Percentiles rank a stretch among this genome's conserved stretches.
phyloP scores from a whole-genome alignment of 768 basidiomycete species.

The Hygrophorus pudorinus region DNA sequence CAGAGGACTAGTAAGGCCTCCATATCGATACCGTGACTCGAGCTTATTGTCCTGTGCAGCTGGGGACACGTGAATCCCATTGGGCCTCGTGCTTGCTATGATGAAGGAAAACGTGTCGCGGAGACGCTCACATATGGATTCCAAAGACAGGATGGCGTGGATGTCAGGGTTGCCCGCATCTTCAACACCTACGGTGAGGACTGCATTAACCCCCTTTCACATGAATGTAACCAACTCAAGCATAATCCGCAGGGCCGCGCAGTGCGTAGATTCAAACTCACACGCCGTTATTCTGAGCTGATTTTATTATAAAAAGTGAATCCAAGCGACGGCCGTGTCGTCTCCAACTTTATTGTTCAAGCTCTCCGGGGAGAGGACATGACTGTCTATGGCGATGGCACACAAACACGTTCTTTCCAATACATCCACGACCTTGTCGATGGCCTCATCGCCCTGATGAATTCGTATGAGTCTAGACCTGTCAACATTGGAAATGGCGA shows the following conservation, averaged over 20 bases:
- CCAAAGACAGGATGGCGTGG: constrained; percentile 88
- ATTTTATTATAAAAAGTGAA: constrained; percentile 52
- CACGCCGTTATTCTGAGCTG: constrained; percentile 14
- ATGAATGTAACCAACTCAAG: not conserved
- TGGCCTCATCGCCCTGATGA: constrained; percentile 91
- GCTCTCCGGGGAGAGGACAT: constrained; percentile 94
- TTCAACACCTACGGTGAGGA: constrained; percentile 79
- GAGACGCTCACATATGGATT: constrained; percentile 97
- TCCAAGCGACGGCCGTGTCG: constrained; percentile 93
- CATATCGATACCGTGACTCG: not conserved
- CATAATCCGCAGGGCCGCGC: constrained; percentile 38
- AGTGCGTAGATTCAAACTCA: constrained; percentile 35
- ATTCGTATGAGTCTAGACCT: constrained; percentile 84
- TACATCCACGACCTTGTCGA: constrained; percentile 97
- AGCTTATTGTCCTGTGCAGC: constrained; percentile 25
- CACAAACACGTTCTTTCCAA: constrained; percentile 92
- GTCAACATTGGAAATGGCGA: constrained; percentile 95
- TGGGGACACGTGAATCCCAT: constrained; percentile 99
- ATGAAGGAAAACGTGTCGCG: constrained; percentile 98
- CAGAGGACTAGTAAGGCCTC: constrained; percentile 77
- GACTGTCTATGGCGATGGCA: constrained; percentile 93
- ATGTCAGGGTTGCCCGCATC: constrained; percentile 94
- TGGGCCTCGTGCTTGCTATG: constrained; percentile 98
- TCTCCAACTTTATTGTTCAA: constrained; percentile 98
- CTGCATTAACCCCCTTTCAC: not conserved